Evolutionary conservation across 176 grass and related monocot species (phyloP), one percentile per base, ranked within the genome.

Genomic region (Themeda triandra): DNA sequence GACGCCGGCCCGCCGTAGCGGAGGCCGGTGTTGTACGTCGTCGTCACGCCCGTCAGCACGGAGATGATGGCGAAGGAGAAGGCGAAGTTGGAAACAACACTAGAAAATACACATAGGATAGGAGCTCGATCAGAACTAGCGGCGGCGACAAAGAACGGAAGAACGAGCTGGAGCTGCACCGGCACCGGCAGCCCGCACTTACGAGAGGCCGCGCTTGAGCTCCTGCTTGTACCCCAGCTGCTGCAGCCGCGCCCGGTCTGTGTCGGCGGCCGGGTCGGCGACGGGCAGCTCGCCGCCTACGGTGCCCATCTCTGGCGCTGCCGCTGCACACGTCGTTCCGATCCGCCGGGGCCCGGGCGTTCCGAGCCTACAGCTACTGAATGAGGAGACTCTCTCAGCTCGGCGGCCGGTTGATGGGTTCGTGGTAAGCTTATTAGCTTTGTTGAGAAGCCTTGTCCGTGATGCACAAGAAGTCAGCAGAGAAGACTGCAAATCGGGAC

Each of bases 31-130:
- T 92, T 92, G 73, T 92, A 92, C 5, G 84, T 87, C 10, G 84
- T 80, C 4, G 91, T 92, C 33, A 92, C 87, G 21, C 91, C 91
- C 31, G 84, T 80, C 33, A 92, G 62, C 51, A 92, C 84, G 5
- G 91, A 89, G 84, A 92, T 89, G 69, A 87, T 83, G 19, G 91
- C 60, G 42, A 92, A 92, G 37, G 91, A 89, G 74, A 92, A 86
- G 42, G 91, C 91, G 48, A 86, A 89, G 82, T 92, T 92, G 9
- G 91, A 92, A 10, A 41, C 39, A 1, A 41, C 39, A 9, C 39
- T 41, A 71, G 10, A 19, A 78, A 44, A 79, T 18, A 54, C 19
- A 51, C 17, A 19, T 48, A 17, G 17, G 15, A 15, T 48, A 18
- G 6, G 9, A n/a, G 54, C 2, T 58, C 54, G 54, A 58, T 58